phyloP scores from a whole-genome alignment of 805 yeast species.

The Candida endomychidarum region DNA sequence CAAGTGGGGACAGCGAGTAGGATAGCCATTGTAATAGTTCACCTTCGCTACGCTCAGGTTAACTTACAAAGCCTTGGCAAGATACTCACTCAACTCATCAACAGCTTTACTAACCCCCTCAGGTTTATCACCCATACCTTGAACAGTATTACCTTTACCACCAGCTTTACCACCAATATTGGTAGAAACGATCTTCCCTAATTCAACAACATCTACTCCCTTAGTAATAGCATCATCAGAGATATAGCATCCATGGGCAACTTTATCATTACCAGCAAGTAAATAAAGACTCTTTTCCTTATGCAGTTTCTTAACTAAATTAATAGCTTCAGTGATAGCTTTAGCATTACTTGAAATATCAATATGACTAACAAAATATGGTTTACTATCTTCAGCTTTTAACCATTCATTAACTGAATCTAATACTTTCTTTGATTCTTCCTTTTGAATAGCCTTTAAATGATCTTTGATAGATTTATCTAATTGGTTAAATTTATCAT shows the following conservation, averaged over 20 bases:
- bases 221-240: conserved; percentile 66
- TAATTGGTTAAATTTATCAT: conserved; percentile 68
- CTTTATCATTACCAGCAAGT: conserved; percentile 75
- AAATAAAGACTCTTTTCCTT: conserved; percentile 76
- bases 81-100: conserved; percentile 52
- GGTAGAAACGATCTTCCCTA: conserved; percentile 68
- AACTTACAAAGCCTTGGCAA: background rate
- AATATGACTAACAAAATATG: conserved; percentile 65
- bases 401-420: conserved; percentile 76
- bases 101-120: conserved; percentile 72
- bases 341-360: conserved; percentile 81
- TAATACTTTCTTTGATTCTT: conserved; percentile 76
- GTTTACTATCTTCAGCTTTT: conserved; percentile 45
- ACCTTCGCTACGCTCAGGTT: no score
- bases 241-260: conserved; percentile 94
- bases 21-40: no score
- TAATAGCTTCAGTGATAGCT: conserved; percentile 91
- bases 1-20: no score
- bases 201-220: conserved; percentile 72
- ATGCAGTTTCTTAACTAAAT: conserved; percentile 72
- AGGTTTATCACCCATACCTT: conserved; percentile 92
- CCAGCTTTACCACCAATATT: conserved; percentile 96
- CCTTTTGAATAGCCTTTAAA: conserved; percentile 82
- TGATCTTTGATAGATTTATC: conserved; percentile 90
- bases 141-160: conserved; percentile 95